Base-by-base conservation (phyloP, 176 grass and related monocot genomes). In the Carex kokanica region DNA sequence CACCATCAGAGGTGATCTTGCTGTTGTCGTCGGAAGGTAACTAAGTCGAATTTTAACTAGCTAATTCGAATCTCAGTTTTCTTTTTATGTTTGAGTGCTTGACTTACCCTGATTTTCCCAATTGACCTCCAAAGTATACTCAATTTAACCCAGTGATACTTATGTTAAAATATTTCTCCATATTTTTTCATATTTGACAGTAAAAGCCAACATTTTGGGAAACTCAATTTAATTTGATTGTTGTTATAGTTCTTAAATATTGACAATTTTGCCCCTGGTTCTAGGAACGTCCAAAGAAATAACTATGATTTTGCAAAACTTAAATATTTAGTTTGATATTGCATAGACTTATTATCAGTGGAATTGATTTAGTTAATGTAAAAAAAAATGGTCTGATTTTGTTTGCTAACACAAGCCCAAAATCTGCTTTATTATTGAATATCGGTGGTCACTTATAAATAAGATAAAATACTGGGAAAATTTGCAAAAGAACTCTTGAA, bases 1-100 rank as follows among this genome's bases (percentile, higher is more conserved):
- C 60, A 98, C 96, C 79, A 98, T 93, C 86, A 95, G 95, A 59
- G 91, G 95, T 15, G 92, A 98, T 84, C 90, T 98, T 69, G 91
- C 95, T 40, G 89, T 91, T 84, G 91, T 89, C 82, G 95, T 98
- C 83, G 92, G 86, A 87, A 95, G 91, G 93, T 98, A 90, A 67
- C 18, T 84, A 32, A 7, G 73, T 25, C 14, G 1, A 23, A 77
- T 77, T 52, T 55, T 55, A 13, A 32, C 8, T 77, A 49, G 1
- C 12, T 77, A 55, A 5, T 51, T 51, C 18, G 10, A 13, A 77
- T 54, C 6, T 16, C 6, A 74, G 12, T 77, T 77, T 77, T 0
- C 5, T 31, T 77, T 25, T 54, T 16, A 55, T 55, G 47, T 13
- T 49, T 2, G 14, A 55, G 2, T 77, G 24, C 4, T 27, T 11